A percentile compares a stretch with the other conserved stretches of the same genome.
These are phyloP conservation scores for Spergularia marina DNA, from an alignment of 148 eudicot species.

Conservation along the genomic window DNA sequence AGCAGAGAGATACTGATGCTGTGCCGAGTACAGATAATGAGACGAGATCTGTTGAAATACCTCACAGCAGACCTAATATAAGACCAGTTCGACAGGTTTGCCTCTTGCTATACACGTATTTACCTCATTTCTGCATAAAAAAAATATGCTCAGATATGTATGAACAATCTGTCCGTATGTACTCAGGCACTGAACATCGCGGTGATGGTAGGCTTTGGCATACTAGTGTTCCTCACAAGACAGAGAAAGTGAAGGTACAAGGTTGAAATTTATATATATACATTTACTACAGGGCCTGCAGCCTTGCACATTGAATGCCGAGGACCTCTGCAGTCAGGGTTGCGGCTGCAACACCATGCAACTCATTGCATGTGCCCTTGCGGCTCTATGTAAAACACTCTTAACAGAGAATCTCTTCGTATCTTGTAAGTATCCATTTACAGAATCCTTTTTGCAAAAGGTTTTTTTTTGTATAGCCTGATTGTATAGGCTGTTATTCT, in stretches of 20 bases:
- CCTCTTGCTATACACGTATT: not conserved
- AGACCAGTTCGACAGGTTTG: constrained; percentile 55
- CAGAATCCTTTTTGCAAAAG: too few relatives aligned
- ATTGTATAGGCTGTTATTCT: too few relatives aligned
- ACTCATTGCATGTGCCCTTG: too few relatives aligned
- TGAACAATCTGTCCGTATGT: not conserved
- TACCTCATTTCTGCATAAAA: constrained; percentile 8
- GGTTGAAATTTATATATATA: not conserved
- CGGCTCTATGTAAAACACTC: too few relatives aligned
- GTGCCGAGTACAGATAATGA: constrained; percentile 24
- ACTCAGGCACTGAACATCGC: constrained; percentile 68
- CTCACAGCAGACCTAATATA: constrained; percentile 25
- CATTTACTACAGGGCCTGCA: not conserved
- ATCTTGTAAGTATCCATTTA: too few relatives aligned
- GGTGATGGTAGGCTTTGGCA: constrained; percentile 72
- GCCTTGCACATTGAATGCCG: not conserved
- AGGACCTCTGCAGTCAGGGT: not conserved
- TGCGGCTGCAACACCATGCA: too few relatives aligned
- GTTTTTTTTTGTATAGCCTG: too few relatives aligned
- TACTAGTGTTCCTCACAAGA: constrained; percentile 68
- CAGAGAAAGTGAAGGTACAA: constrained; percentile 54
- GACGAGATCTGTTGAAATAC: constrained; percentile 27
- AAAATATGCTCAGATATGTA: not conserved
- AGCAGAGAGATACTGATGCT: constrained; percentile 26
- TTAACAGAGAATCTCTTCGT: too few relatives aligned